Percentiles rank a stretch among this genome's conserved stretches.
Evolutionary conservation across 2,329 filamentous ascomycete species (phyloP).

Genomic region (Talaromyces piceae): DNA sequence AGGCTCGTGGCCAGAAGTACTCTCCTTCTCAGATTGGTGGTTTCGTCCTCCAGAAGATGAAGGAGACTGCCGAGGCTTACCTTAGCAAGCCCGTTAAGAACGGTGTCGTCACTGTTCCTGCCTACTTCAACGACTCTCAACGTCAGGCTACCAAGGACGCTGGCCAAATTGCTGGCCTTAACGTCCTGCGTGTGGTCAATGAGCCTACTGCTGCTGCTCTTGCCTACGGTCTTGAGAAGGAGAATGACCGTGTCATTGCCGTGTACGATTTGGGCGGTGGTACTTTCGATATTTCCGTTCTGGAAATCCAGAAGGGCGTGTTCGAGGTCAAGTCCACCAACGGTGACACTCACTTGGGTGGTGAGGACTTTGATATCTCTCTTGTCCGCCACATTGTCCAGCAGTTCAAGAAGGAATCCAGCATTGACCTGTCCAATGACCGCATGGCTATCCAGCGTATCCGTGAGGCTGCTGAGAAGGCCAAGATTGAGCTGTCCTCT

Average conservation of each 20-base stretch:
- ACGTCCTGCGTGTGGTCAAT: conserved; percentile 96
- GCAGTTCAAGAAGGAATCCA: conserved; percentile 94
- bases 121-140: conserved; percentile 98
- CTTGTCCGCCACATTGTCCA: conserved; percentile 89
- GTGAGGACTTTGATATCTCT: conserved; percentile 94
- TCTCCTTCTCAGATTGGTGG: conserved; percentile 97
- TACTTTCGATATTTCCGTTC: conserved; percentile 97
- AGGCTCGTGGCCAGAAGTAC: conserved; percentile 89
- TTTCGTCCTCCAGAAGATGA: conserved; percentile 97
- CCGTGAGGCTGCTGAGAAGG: conserved; percentile 96
- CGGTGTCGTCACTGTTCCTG: conserved; percentile 91
- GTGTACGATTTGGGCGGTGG: conserved; percentile 98
- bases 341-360: conserved; percentile 96
- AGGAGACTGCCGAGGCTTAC: conserved; percentile 94
- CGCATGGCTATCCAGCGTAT: conserved; percentile 99
- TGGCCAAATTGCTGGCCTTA: conserved; percentile 90
- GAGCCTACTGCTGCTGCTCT: conserved; percentile 94
- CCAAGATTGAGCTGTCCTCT: conserved; percentile 97
- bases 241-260: conserved; percentile 78
- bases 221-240: conserved; percentile 94
- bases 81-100: conserved; percentile 88
- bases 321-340: conserved; percentile 99
- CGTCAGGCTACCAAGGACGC: conserved; percentile 98
- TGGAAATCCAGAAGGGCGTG: conserved; percentile 95
- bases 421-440: conserved; percentile 81